phyloP scores from a whole-genome alignment of 768 basidiomycete genomes.

The Russula virescens region DNA sequence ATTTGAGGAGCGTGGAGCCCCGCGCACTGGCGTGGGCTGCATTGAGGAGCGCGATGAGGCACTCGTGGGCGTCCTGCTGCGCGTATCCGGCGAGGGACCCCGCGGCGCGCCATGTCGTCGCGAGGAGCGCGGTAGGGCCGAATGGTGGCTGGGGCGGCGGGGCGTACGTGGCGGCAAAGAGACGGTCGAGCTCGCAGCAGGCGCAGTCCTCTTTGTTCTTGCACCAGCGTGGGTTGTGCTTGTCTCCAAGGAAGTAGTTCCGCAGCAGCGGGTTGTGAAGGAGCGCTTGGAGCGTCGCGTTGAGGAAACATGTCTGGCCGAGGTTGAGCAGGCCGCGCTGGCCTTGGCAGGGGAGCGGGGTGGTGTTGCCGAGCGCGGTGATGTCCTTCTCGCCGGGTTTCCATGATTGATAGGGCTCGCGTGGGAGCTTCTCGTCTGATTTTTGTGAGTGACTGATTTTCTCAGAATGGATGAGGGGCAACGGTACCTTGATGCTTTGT shows the following conservation, averaged over 20 bases:
- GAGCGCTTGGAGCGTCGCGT: conserved; percentile 84
- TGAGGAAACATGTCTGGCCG: conserved; percentile 92
- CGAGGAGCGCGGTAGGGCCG: conserved; percentile 78
- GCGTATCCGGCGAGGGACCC: conserved; percentile 85
- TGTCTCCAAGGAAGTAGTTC: conserved; percentile 86
- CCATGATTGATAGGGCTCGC: conserved; percentile 51
- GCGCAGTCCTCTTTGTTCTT: conserved; percentile 70
- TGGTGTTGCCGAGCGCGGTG: conserved; percentile 43
- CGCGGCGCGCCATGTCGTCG: conserved; percentile 75
- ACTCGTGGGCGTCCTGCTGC: conserved; percentile 93
- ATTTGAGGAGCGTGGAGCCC: conserved; percentile 68
- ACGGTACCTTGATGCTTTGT: conserved; percentile 53
- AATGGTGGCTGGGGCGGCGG: conserved; percentile 39
- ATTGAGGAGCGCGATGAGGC: conserved; percentile 77
- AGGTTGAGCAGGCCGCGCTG: conserved; percentile 84
- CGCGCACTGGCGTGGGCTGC: conserved; percentile 79
- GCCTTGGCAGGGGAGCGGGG: conserved; percentile 66
- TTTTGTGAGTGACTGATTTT: conserved; percentile 21
- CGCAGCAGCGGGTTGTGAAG: conserved; percentile 85
- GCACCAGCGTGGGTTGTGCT: conserved; percentile 72
- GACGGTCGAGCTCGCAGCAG: conserved; percentile 89
- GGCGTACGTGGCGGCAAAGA: conserved; percentile 69
- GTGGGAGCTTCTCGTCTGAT: conserved; percentile 31
- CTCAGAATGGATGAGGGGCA: conserved; percentile 2
- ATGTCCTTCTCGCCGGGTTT: conserved; percentile 38